phyloP scores from a whole-genome alignment of 768 basidiomycete genomes.

The Lentinula edodes region DNA sequence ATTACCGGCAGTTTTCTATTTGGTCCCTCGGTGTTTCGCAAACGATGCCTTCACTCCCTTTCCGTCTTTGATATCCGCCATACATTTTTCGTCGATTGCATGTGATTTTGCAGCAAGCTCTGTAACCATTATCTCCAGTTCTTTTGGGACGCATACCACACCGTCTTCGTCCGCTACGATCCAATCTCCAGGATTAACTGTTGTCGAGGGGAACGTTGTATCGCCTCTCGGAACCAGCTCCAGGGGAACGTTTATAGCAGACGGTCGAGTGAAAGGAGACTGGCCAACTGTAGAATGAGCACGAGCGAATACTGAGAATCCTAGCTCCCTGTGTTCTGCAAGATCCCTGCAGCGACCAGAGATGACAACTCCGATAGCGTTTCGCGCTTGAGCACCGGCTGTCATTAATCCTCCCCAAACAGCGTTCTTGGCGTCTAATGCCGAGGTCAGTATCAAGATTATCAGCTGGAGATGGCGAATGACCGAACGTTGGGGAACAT shows the following conservation, averaged over 20 bases:
- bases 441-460: neutral
- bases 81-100: constrained; percentile 64
- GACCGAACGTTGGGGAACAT: constrained; percentile 61
- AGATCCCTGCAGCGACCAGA: constrained; percentile 85
- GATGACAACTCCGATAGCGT: constrained; percentile 71
- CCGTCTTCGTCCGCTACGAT: constrained; percentile 88
- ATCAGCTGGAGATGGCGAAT: constrained; percentile 11
- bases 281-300: constrained; percentile 84
- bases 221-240: constrained; percentile 37
- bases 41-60: constrained; percentile 76
- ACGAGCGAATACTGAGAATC: constrained; percentile 79
- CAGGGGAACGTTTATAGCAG: constrained; percentile 66
- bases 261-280: constrained; percentile 76
- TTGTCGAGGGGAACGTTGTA: constrained; percentile 44
- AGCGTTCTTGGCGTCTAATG: constrained; percentile 64
- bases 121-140: constrained; percentile 47
- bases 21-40: constrained; percentile 60
- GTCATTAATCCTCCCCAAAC: constrained; percentile 95
- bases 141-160: constrained; percentile 72
- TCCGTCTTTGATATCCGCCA: constrained; percentile 71
- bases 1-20: constrained; percentile 16
- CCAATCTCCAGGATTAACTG: constrained; percentile 71
- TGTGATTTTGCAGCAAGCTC: constrained; percentile 52
- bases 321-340: constrained; percentile 61
- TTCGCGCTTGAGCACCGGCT: constrained; percentile 71